Conservation (phyloP, 352 stramenopile species). For the Phytopythium montanum region DNA sequence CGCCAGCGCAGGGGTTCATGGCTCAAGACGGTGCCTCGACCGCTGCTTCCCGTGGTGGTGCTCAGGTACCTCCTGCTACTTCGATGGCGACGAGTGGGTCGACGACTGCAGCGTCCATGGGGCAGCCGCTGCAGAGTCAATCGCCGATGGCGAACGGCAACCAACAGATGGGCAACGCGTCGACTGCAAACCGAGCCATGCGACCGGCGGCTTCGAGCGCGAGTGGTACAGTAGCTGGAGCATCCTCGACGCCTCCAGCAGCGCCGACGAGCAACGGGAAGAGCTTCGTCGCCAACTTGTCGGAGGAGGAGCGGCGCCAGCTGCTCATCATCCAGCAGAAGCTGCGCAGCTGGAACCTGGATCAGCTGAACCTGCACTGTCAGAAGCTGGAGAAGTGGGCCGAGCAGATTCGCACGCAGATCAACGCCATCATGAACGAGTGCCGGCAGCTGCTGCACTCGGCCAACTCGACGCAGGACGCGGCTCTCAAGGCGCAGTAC, state of each 20-base stretch:
- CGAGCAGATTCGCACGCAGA: conserved; percentile 71
- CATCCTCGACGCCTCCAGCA: neutral
- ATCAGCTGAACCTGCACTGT: conserved; percentile 75
- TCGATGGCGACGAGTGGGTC: conserved; percentile 17
- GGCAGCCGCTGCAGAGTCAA: conserved; percentile 1
- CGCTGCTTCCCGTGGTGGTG: neutral
- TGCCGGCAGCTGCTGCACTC: conserved; percentile 74
- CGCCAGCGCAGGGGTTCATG: conserved; percentile 8
- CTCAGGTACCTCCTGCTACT: neutral
- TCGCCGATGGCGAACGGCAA: neutral
- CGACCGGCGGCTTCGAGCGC: neutral
- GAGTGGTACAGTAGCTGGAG: conserved; percentile 11
- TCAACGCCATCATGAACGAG: conserved; percentile 84
- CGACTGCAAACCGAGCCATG: neutral
- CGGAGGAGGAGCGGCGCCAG: conserved; percentile 67
- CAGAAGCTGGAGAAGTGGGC: conserved; percentile 81
- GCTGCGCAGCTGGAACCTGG: conserved; percentile 55
- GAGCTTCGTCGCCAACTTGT: conserved; percentile 38
- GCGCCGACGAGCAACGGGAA: conserved; percentile 5
- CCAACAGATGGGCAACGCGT: neutral
- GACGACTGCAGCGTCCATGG: conserved; percentile 5
- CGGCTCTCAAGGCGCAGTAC: conserved; percentile 50
- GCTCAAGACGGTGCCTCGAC: neutral
- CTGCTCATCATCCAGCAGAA: conserved; percentile 72
- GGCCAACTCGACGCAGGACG: conserved; percentile 70